phyloP scores from a whole-genome alignment of 2,329 filamentous ascomycete genomes.

The Fusarium begoniae region DNA sequence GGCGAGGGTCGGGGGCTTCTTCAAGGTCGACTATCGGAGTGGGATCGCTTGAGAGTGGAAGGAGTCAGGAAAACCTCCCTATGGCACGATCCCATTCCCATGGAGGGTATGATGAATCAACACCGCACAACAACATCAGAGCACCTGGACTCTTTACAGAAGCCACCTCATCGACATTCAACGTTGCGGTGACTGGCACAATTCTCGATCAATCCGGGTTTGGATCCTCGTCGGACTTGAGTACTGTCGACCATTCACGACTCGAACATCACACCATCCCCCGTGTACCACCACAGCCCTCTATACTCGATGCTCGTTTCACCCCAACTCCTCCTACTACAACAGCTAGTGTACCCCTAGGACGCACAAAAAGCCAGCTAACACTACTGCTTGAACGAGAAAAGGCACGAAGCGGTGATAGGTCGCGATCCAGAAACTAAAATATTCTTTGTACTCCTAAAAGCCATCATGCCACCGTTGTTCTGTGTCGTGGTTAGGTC shows the following conservation, averaged over 20 bases:
- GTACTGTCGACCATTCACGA: conserved; percentile 25
- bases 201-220: conserved; percentile 54
- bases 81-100: conserved; percentile 48
- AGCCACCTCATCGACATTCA: conserved; percentile 53
- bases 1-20: conserved; percentile 36
- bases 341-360: conserved; percentile 58
- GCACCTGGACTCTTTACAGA: conserved; percentile 47
- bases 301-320: conserved; percentile 51
- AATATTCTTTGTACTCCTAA: conserved; percentile 11
- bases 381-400: conserved; percentile 66
- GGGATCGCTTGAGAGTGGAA: conserved; percentile 36
- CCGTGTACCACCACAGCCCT: conserved; percentile 35
- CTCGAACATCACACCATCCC: conserved; percentile 40
- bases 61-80: conserved; percentile 29
- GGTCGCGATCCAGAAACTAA: conserved; percentile 42
- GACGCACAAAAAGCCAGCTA: conserved; percentile 69
- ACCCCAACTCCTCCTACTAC: conserved; percentile 61
- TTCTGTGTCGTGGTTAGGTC: neutral
- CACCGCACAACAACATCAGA: conserved; percentile 22
- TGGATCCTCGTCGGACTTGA: conserved; percentile 44
- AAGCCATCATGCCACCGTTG: conserved; percentile 3
- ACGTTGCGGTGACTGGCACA: conserved; percentile 53
- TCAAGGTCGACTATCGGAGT: conserved; percentile 36
- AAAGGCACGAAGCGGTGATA: conserved; percentile 49
- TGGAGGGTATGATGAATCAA: conserved; percentile 41